Conservation (phyloP, 345 rosid genomes). For the Hibiscus syriacus region DNA sequence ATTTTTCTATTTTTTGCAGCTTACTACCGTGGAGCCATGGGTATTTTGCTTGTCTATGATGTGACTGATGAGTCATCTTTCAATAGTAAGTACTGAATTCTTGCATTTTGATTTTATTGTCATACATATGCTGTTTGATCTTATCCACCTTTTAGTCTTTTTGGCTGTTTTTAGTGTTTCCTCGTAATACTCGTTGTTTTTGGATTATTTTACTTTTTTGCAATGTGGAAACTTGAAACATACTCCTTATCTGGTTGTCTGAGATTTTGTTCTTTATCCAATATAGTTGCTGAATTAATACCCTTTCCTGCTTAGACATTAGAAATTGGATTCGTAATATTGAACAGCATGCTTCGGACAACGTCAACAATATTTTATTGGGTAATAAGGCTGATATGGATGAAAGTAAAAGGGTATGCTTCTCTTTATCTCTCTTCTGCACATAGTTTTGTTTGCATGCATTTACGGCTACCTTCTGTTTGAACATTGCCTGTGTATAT, state of each 20-base stretch:
- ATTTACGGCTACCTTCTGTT: not conserved
- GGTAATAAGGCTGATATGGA: slow-evolving; percentile 93
- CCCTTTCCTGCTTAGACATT: slow-evolving; percentile 42
- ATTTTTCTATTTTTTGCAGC: slow-evolving; percentile 45
- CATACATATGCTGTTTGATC: slow-evolving; percentile 6
- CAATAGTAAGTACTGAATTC: slow-evolving; percentile 62
- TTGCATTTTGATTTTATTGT: slow-evolving; percentile 7
- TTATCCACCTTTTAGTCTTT: not conserved
- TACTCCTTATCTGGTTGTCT: not conserved
- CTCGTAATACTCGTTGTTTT: not conserved
- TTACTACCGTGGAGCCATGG: slow-evolving; percentile 99
- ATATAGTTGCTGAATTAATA: not conserved
- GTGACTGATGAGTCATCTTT: slow-evolving; percentile 99
- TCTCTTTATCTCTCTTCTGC: slow-evolving; percentile 13
- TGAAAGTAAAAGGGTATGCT: slow-evolving; percentile 76
- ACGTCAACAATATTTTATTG: slow-evolving; percentile 81
- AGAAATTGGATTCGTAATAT: slow-evolving; percentile 90
- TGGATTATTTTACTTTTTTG: not conserved
- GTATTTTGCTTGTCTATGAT: slow-evolving; percentile 94
- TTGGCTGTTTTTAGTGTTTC: not conserved
- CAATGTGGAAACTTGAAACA: not conserved
- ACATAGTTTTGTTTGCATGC: not conserved
- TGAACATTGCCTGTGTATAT: not conserved
- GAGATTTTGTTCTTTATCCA: slow-evolving; percentile 2
- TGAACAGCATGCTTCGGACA: slow-evolving; percentile 95